Base-by-base conservation (phyloP, 495 filamentous ascomycete genomes). In the Aspergillus panamensis region DNA sequence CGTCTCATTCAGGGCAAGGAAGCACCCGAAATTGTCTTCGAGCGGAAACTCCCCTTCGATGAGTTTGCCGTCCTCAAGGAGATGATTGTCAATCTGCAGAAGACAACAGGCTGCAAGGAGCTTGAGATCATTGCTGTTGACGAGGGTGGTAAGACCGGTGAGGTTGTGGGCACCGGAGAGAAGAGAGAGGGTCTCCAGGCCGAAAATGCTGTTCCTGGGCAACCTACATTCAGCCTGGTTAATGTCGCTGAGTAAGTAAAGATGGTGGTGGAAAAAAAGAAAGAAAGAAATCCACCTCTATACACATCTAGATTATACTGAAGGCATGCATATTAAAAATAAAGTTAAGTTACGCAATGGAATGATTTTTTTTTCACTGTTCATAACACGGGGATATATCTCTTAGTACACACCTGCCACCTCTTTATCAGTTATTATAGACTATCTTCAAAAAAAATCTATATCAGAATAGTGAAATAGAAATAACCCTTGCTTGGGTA, bases 31-130 rank as follows among this genome's bases (percentile, higher is more conserved):
- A 76, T 67, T 8, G 91, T 97, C 42, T 87, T 97, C 63, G 82
- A 91, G 19, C 76, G 92, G 53, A 90, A 91, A 71, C 73, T 98
- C 51, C 80, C 81, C 5, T 98, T 98, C 69, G 88, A 96, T 60
- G 94, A 98, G 75, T 73, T 87, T 14, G 82, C 80, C 50, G 86
- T 85, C 53, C 73, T 93, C 31, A 62, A 73, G 60, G 80, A 87
- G 63, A 84, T 86, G 76, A 58, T 80, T 1, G 67, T 64, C n/a
- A 77, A 75, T 53, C 62, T 87, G 66, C 81, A 84, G 79, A 81
- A 83, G 63, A 83, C 83, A 29, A 84, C 87, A 7, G 86, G 86
- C 1, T 78, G 85, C 53, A 83, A 80, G 64, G 79, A 73, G 42
- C 71, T 90, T 21, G 82, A 86, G 62, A 71, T 92, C 57, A 70